These are phyloP conservation scores for Pyracantha coccinea DNA, from an alignment of 331 rosid species.

Conservation along the genomic window DNA sequence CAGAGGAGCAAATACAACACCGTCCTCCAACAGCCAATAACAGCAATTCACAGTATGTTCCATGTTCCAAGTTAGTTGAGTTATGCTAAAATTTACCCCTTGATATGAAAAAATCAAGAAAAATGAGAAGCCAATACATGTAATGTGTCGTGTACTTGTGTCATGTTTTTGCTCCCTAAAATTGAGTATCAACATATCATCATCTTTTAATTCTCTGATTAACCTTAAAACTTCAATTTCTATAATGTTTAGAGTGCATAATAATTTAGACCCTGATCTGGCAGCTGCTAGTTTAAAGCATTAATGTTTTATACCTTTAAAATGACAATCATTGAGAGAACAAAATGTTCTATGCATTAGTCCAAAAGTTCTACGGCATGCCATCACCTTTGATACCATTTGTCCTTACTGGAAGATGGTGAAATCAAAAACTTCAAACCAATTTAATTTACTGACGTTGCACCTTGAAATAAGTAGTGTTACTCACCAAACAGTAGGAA, in stretches of 20 bases:
- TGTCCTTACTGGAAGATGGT: background rate
- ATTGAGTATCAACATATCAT: background rate
- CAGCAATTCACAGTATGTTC: background rate
- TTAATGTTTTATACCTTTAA: background rate
- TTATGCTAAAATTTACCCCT: background rate
- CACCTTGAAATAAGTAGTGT: background rate
- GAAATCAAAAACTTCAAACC: background rate
- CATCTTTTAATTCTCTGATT: background rate
- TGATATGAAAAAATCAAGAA: background rate
- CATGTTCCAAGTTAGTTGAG: background rate
- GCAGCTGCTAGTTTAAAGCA: background rate
- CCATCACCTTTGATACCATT: background rate
- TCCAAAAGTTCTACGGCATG: background rate
- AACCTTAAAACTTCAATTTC: background rate
- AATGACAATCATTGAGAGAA: background rate
- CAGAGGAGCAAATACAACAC: background rate
- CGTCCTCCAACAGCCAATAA: background rate
- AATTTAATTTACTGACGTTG: background rate
- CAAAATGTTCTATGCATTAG: background rate
- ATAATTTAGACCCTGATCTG: background rate
- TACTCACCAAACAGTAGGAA: conserved; percentile 92
- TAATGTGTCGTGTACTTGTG: background rate
- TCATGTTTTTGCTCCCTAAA: background rate
- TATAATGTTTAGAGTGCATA: background rate
- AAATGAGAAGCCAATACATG: background rate